Base-by-base conservation (phyloP, 768 basidiomycete species). In the Tylopilus plumbeoviolaceoides region DNA sequence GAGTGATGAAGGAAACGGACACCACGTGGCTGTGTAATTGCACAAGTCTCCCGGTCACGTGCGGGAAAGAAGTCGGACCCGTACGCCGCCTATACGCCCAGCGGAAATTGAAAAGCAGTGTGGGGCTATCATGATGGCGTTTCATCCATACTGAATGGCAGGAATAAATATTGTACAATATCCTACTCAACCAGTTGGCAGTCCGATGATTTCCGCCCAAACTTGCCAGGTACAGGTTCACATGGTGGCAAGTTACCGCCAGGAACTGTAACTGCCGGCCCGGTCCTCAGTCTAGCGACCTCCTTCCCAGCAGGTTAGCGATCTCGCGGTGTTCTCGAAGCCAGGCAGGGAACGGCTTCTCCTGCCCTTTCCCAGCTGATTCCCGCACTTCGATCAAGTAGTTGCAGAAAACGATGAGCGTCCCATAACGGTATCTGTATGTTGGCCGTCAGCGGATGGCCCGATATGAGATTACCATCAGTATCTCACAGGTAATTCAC, bases 351-450 rank as follows among this genome's bases (percentile, higher is more conserved):
- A 97, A 95, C 3, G 84, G 81, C 10, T 72, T 70, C 40, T 69
- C 67, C 43, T 65, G 66, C 12, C 65, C 66, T 45, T 72, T 57
- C 11, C 57, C 72, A 30, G 72, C 71, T 59, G 73, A 73, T 56
- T 73, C 72, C 45, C 70, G 67, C 57, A 65, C 68, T 69, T 95
- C 93, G 48, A 98, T 84, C 59, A 98, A 77, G 68, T 95, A 98
- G 67, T 97, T 94, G 44, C 97, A 89, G 54, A 99, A 91, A 5
- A 91, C 91, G 60, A 98, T 95, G 31, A 97, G 76, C 4, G 90
- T 85, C 7, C 89, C 95, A 63, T 98, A 97, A 57, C 87, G 86
- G 66, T 88, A 90, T 55, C 89, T 90, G 54, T 43, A 44, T 17
- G 42, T 8, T 23, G 12, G 20, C 14, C 5, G 30, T 64, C 44